Percentiles rank a stretch among this genome's conserved stretches.
These are phyloP conservation scores for Aspergillus flavus DNA, from an alignment of 2,329 filamentous ascomycete species.

Conservation along the genomic window DNA sequence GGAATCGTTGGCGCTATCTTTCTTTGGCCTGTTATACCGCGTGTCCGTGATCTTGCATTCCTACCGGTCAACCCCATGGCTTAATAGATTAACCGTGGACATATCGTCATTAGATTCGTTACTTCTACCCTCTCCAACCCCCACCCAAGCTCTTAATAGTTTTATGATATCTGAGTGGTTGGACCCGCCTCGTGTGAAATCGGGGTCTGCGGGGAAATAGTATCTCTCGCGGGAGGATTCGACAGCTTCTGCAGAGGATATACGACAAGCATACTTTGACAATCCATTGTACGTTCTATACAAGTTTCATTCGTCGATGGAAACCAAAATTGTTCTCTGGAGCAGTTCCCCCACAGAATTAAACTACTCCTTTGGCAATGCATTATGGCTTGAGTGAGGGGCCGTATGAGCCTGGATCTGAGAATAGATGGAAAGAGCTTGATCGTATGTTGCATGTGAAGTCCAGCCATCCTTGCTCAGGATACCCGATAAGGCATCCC, in stretches of 20 bases:
- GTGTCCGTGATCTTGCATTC: too few species aligned
- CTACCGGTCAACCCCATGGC: too few species aligned
- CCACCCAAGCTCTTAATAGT: background rate
- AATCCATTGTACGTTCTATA: background rate
- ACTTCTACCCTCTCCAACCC: background rate
- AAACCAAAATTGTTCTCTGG: background rate
- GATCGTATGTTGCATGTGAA: constrained; percentile 37
- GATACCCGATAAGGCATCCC: constrained; percentile 35
- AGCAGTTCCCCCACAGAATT: background rate
- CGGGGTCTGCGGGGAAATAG: background rate
- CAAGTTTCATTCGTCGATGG: background rate
- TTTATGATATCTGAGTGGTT: background rate
- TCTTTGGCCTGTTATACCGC: too few species aligned
- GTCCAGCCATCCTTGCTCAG: constrained; percentile 44
- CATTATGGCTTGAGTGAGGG: background rate
- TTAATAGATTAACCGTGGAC: too few species aligned
- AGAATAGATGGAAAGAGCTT: constrained; percentile 25
- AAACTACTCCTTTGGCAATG: background rate
- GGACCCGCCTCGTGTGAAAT: background rate
- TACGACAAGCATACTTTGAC: background rate
- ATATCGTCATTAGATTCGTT: background rate
- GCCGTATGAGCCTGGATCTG: background rate
- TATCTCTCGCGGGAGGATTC: background rate
- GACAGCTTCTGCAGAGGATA: too few species aligned
- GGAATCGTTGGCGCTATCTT: too few species aligned